Evolutionary conservation across 2,329 filamentous ascomycete genomes (phyloP).

Genomic region (Fusarium lyarnte): DNA sequence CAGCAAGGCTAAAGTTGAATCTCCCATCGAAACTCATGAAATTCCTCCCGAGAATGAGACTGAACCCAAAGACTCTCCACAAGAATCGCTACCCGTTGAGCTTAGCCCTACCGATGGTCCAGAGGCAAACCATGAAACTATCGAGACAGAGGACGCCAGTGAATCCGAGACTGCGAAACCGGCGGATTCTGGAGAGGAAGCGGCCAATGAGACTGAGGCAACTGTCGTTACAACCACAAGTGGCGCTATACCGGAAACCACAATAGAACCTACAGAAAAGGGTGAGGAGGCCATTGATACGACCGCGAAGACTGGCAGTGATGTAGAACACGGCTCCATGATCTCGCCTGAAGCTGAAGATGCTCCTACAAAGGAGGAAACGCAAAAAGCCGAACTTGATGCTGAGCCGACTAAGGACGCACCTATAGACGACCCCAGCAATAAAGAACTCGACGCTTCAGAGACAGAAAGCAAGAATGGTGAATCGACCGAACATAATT

Average conservation of each 20-base stretch:
- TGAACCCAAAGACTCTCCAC: not conserved
- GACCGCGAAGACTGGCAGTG: not conserved
- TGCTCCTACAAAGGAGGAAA: not conserved
- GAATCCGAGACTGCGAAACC: not conserved
- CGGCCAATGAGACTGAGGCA: not conserved
- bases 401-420: not conserved
- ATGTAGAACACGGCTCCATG: not conserved
- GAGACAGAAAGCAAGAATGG: not conserved
- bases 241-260: not conserved
- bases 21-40: not conserved
- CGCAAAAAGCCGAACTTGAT: not conserved
- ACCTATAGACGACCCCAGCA: not conserved
- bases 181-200: not conserved
- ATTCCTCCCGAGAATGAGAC: not conserved
- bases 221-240: not conserved
- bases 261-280: not conserved
- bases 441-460: not conserved
- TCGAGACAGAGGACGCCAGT: not conserved
- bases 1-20: not conserved
- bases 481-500: not conserved
- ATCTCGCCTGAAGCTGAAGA: not conserved
- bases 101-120: not conserved
- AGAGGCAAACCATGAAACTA: not conserved
- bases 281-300: conserved; percentile 4
- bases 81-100: conserved; percentile 3